Base-by-base conservation (phyloP, 2,329 filamentous ascomycete species). In the Cladosporium sp. region DNA sequence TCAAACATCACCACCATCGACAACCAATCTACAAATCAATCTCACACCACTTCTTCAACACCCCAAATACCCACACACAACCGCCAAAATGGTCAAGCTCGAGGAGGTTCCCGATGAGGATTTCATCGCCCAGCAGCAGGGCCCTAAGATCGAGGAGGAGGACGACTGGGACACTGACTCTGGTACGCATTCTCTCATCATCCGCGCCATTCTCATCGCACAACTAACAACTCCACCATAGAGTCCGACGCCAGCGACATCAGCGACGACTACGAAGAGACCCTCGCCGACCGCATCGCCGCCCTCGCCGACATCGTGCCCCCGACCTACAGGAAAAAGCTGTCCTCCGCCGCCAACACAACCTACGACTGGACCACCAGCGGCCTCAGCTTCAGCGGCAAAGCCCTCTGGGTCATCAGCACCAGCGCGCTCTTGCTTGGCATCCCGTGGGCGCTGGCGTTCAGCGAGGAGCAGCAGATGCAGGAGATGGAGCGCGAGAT, bases 401-500 rank as follows among this genome's bases (percentile, higher is more conserved):
- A 94, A 83, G 88, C 91, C 64, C 84, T 96, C 72, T 99, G 93
- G 92, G 89, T 97, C 64, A 83, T 99, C 66, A 92, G 89, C 80
- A 97, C 93, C 70, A 93, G 90, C 68, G 92, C 92, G 67, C 86
- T 99, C 76, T 83, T 99, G 77, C 82, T 98, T 69, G 93, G 93
- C 73, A 92, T 98, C 60, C 95, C 95, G 64, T 98, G 93, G 85
- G 93, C 93, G 66, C 84, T 99, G 72, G 94, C 93, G 66, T 94
- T 93, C 77, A 89, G 91, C 69, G 95, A 99, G 84, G 95, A 99
- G 84, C 93, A 97, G 85, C 92, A 97, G 84, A 88, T 96, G 78
- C 85, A 94, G 70, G 94, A 97, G 84, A 96, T 97, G 92, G 95
- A 99, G 88, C 89, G 93, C 80, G 94, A 97, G 83, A 93, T 93